These are phyloP conservation scores for Combretum micranthum DNA, from an alignment of 345 rosid species.

Conservation along the genomic window DNA sequence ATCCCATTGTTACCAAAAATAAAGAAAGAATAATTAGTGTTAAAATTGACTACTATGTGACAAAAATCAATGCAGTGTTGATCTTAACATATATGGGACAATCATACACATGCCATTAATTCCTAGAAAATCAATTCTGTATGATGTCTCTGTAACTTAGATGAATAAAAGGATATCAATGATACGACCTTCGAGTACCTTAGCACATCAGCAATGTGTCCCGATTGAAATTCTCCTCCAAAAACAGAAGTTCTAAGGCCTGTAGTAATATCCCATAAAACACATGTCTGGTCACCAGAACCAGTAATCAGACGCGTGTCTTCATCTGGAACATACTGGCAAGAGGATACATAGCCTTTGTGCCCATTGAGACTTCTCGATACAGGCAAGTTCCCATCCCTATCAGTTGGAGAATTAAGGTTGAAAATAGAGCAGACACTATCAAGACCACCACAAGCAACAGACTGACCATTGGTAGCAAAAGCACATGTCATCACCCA, in stretches of 20 bases:
- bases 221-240: slow-evolving; percentile 97
- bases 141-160: too few species aligned
- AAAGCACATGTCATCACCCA: slow-evolving; percentile 99
- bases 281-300: slow-evolving; percentile 91
- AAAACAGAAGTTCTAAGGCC: slow-evolving; percentile 92
- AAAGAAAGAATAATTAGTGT: too few species aligned
- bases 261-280: slow-evolving; percentile 90
- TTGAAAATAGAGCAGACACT: slow-evolving; percentile 88
- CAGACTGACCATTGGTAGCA: slow-evolving; percentile 87
- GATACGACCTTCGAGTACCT: slow-evolving; percentile 38
- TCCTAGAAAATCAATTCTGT: too few species aligned
- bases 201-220: slow-evolving; percentile 89
- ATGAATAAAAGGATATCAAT: too few species aligned
- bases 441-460: slow-evolving; percentile 98
- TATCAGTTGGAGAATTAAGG: slow-evolving; percentile 76
- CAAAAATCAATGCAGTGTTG: too few species aligned
- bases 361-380: slow-evolving; percentile 83
- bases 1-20: too few species aligned
- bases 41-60: too few species aligned
- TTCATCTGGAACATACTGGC: slow-evolving; percentile 92
- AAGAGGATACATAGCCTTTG: slow-evolving; percentile 84
- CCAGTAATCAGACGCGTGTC: slow-evolving; percentile 80
- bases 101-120: too few species aligned
- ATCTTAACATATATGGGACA: too few species aligned
- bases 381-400: slow-evolving; percentile 72